Percentiles rank a stretch among this genome's conserved stretches.
Evolutionary conservation across 2,329 filamentous ascomycete species (phyloP).

Genomic region (Hypoxylon sp.): DNA sequence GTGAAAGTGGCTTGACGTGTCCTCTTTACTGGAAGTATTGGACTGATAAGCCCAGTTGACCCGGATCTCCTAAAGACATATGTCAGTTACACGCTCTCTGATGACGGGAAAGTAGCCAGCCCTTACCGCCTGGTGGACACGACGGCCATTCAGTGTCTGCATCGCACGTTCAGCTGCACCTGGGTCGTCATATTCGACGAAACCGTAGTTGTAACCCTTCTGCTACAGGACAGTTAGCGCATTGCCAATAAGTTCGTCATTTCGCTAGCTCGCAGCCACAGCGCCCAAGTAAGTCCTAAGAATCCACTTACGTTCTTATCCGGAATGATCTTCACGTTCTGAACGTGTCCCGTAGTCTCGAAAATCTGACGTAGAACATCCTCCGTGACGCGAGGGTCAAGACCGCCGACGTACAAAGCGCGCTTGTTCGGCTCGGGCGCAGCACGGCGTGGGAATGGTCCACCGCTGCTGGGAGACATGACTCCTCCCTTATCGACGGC

Average conservation of each 20-base stretch:
- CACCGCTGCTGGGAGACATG: constrained; percentile 87
- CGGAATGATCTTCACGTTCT: constrained; percentile 99
- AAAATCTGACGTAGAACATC: constrained; percentile 98
- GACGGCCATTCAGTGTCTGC: constrained; percentile 94
- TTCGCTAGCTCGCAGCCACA: neutral
- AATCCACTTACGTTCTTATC: constrained; percentile 91
- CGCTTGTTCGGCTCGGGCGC: constrained; percentile 99
- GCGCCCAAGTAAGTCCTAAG: neutral
- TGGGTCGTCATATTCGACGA: constrained; percentile 98
- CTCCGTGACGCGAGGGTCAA: constrained; percentile 95
- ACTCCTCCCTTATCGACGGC: constrained; percentile 71
- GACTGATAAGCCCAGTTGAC: constrained; percentile 99
- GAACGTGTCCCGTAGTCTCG: constrained; percentile 97
- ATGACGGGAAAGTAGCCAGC: constrained; percentile 28
- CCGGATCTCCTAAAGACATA: constrained; percentile 83
- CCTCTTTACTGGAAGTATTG: constrained; percentile 93
- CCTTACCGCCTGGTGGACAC: constrained; percentile 93
- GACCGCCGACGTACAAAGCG: constrained; percentile 92
- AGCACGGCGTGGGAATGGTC: constrained; percentile 85
- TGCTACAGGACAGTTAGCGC: constrained; percentile 66
- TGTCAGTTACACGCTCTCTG: constrained; percentile 17
- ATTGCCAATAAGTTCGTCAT: neutral
- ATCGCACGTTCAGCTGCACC: constrained; percentile 96
- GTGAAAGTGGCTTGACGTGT: constrained; percentile 98
- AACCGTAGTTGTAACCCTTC: constrained; percentile 99